Base-by-base conservation (phyloP, 805 yeast genomes). In the Sugiyamaella mastotermitis region DNA sequence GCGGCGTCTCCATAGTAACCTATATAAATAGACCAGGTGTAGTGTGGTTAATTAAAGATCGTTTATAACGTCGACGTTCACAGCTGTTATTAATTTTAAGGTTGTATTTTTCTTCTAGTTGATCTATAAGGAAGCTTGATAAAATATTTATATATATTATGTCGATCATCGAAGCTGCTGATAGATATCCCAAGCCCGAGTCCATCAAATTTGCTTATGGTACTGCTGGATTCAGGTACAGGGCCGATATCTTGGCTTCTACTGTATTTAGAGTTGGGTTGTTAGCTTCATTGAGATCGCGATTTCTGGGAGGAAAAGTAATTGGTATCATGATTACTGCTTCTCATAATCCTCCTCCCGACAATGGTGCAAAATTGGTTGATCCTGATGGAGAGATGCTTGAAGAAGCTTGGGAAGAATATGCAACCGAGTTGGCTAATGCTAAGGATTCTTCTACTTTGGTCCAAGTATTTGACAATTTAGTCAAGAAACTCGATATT, bases 311-410 rank as follows among this genome's bases (percentile, higher is more conserved):
- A 1, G 84, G 90, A 1, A 67, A 80, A 50, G 74, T 82, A 6
- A 73, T 88, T 21, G 98, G 98, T n/a, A 80, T 88, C 9, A 90
- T 92, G 97, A 80, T 92, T 53, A 92, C 97, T 1, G 97, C 96
- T 0, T 83, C 94, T 0, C 97, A 87, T 60, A 87, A 87, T 53
- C 96, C 96, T 0, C 95, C 97, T 0, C 67, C 68, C 29, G 97
- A 88, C 57, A 86, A 86, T 51, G 96, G 96, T 20, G 90, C 86
- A 35, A 90, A 90, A 61, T 69, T 92, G n/a, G 85, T 90, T 17
- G 97, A 90, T 49, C 97, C 97, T 31, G 51, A 71, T 56, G 97
- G 97, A 18, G 86, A 83, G 46, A 88, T 88, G 97, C 70, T 88
- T 49, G 81, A 75, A 40, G 76, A 77, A 38, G 51, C 68, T 5